A percentile compares a stretch with the other conserved stretches of the same genome.
phyloP scores from a whole-genome alignment of 2,329 filamentous ascomycete genomes.

The Pseudogymnoascus sp. region DNA sequence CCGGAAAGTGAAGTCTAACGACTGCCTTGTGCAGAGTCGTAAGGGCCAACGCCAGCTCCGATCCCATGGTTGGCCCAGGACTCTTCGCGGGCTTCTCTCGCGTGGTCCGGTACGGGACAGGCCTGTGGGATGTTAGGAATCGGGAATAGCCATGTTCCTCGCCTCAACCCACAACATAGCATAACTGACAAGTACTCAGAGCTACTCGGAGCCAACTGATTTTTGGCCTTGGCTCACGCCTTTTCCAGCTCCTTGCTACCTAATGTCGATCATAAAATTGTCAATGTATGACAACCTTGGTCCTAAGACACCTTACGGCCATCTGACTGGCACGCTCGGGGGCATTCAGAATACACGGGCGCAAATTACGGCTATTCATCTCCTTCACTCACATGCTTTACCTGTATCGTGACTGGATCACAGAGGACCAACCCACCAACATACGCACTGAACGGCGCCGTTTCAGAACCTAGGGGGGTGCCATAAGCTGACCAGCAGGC shows the following conservation, averaged over 20 bases:
- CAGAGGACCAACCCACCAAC: not conserved
- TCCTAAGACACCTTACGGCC: slow-evolving; percentile 7
- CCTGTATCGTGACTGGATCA: slow-evolving; percentile 9
- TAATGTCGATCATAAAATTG: slow-evolving; percentile 9
- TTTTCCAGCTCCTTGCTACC: not conserved
- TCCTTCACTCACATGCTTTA: slow-evolving; percentile 4
- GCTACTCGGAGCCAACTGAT: not conserved
- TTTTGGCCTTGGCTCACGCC: not conserved
- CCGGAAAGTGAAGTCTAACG: slow-evolving; percentile 18
- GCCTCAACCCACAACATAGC: not conserved
- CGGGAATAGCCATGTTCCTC: slow-evolving; percentile 1
- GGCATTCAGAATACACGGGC: not conserved
- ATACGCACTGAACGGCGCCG: not conserved
- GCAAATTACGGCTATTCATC: slow-evolving; percentile 5
- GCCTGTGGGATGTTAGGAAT: not conserved
- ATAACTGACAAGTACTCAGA: slow-evolving; percentile 7
- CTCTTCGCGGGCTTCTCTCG: slow-evolving; percentile 7
- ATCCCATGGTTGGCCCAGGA: slow-evolving; percentile 2
- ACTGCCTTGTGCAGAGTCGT: slow-evolving; percentile 11
- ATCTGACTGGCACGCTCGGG: slow-evolving; percentile 5
- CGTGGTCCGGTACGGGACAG: slow-evolving; percentile 7
- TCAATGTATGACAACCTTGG: slow-evolving; percentile 8
- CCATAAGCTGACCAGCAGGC: slow-evolving; percentile 6
- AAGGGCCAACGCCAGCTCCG: slow-evolving; percentile 11
- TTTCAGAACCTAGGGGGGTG: not conserved